Base-by-base conservation (phyloP, 2,329 filamentous ascomycete species). In the Passalora sequoiae region DNA sequence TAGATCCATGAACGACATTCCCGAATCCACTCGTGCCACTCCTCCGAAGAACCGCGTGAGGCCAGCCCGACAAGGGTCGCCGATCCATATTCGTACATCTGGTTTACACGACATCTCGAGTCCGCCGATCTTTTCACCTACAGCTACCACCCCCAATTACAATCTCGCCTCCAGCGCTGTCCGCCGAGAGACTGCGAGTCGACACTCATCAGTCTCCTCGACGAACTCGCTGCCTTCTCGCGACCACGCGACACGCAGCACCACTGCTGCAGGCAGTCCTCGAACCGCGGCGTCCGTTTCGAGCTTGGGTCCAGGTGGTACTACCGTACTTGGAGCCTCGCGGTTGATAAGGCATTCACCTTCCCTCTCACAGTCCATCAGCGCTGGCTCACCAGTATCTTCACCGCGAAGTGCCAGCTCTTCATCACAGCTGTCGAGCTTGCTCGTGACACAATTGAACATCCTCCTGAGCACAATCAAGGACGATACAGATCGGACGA, bases 391-490 rank as follows among this genome's bases (percentile, higher is more conserved):
- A 47, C 76, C 74, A 27, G 74, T 71, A 57, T 70, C 73, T 42
- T 69, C 63, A 58, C 68, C 60, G 55, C 41, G 61, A 66, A 51
- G 66, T 64, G 66, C 70, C 45, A 64, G 35, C 57, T 52, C 60
- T 9, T 65, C 68, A 15, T 66, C 59, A 21, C 67, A 69, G 62
- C 76, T 97, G 59, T 85, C 85, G 49, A 96, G 94, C 71, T 92
- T 98, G 66, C 89, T 92, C 59, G 83, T 95, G 61, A 89, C 92
- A 54, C 92, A 98, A 73, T 82, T 97, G 55, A 94, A 92, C 70
- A 81, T 98, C 53, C 79, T 98, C 45, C 77, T 98, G 55, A 92
- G 89, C 70, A 89, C 88, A 24, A 84, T 97, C 64, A 96, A 92
- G 67, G 89, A 96, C 72, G 91, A 94, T 66, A 89, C 89, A 70